phyloP scores from a whole-genome alignment of 805 yeast genomes.

The Kodamaea hsintzibuensis region DNA sequence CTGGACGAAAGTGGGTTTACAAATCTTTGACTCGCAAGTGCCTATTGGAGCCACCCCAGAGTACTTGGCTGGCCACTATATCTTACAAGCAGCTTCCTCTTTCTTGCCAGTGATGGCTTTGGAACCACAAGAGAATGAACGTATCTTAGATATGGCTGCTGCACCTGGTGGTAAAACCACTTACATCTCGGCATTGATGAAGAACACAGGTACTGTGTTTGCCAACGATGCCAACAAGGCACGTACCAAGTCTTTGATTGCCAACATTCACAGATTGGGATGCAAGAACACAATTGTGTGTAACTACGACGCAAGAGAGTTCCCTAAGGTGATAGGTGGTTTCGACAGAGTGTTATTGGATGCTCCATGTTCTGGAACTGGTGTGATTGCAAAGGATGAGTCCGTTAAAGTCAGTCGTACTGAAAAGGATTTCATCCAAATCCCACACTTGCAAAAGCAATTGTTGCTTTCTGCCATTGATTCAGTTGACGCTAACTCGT shows the following conservation, averaged over 20 bases:
- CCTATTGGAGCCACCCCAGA: constrained; percentile 99
- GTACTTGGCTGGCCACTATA: constrained; percentile 96
- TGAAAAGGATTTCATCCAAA: constrained; percentile 93
- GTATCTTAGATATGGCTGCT: constrained; percentile 97
- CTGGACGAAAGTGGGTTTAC: constrained; percentile 98
- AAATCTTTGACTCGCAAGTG: constrained; percentile 97
- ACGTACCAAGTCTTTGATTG: constrained; percentile 93
- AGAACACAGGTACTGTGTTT: constrained; percentile 94
- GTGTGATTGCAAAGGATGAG: constrained; percentile 97
- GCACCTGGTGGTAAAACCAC: constrained; percentile 99
- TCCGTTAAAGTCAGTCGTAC: constrained; percentile 91
- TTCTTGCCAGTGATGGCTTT: constrained; percentile 97
- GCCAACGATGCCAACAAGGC: constrained; percentile 98
- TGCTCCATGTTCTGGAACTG: constrained; percentile 99
- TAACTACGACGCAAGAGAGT: constrained; percentile 97
- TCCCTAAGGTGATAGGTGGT: constrained; percentile 97
- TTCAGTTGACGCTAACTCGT: constrained; percentile 90
- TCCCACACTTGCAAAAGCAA: constrained; percentile 96
- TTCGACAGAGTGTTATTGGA: constrained; percentile 92
- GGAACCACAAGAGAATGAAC: constrained; percentile 95
- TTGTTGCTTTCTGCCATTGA: constrained; percentile 92
- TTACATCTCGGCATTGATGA: constrained; percentile 92
- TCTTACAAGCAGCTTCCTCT: constrained; percentile 97
- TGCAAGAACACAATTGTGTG: constrained; percentile 96
- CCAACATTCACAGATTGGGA: constrained; percentile 95